Evolutionary conservation across 2,329 filamentous ascomycete genomes (phyloP), one percentile per base, ranked within the genome.

Genomic region (Tympanopsis confertula): DNA sequence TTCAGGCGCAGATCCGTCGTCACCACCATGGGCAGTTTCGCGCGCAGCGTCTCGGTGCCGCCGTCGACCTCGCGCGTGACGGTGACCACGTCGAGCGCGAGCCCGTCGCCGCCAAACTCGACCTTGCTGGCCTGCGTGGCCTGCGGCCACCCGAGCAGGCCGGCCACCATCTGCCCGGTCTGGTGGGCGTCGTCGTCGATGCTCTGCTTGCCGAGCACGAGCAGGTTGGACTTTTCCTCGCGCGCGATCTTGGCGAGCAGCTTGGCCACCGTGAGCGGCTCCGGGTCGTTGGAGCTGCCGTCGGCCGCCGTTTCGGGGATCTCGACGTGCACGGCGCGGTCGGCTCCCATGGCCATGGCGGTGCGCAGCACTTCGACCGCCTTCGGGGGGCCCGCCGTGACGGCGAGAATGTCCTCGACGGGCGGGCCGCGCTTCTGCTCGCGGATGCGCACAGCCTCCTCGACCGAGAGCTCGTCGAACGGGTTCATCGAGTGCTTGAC

Each of bases 401-500:
- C 78, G 50, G 86, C 83, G 57, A 91, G 79, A 55, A 98, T 96
- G 59, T 95, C 87, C 49, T 87, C 81, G 44, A 98, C 88, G 7
- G 22, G 7, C 7, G 22, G 22, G 72, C n/a, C 76, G 22, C 22
- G 7, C 61, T 85, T 83, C 68, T 85, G 83, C 61, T 96, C 89
- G 60, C 91, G 88, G 56, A 98, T 82, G 28, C 86, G 86, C 37
- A 95, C 85, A 37, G 88, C 86, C 68, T 96, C 91, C 66, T 98
- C 91, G 60, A 98, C 79, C 33, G 87, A 93, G 54, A 98, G 83
- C 62, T 98, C 91, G 69, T 98, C 91, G 65, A 98, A 98, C 15
- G 91, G 91, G 71, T 96, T 98, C 77, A 98, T 89, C 57, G 82
- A 88, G 73, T 96, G 89, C 66, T 96, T 96, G 54, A 96, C 87